Evolutionary conservation across 2,329 filamentous ascomycete genomes (phyloP).

Genomic region (Hysterium pulicare): DNA sequence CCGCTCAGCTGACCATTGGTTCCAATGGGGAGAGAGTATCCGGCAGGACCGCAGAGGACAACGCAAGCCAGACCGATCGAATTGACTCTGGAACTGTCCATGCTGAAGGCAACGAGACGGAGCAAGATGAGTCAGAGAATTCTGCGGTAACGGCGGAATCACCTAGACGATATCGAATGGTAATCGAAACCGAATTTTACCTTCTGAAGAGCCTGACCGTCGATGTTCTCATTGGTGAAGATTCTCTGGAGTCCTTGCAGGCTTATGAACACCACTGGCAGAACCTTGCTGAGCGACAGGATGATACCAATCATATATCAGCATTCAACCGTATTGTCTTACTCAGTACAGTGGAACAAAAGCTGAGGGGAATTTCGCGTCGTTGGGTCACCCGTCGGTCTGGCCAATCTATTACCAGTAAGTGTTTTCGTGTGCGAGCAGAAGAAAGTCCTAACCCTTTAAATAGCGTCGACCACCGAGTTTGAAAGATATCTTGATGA

Average conservation of each 20-base stretch:
- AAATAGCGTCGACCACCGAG: too few relatives aligned
- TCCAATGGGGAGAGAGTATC: not conserved
- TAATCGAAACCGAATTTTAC: not conserved
- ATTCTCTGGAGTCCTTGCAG: not conserved
- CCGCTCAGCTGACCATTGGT: not conserved
- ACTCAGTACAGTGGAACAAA: not conserved
- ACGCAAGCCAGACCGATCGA: too few relatives aligned
- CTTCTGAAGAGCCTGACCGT: not conserved
- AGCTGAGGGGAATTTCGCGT: too few relatives aligned
- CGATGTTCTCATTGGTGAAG: constrained; percentile 1
- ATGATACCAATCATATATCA: not conserved
- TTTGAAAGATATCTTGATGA: not conserved
- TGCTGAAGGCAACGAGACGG: too few relatives aligned
- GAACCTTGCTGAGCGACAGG: not conserved
- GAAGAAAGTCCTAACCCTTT: too few relatives aligned
- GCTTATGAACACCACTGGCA: not conserved
- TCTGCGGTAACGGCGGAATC: too few relatives aligned
- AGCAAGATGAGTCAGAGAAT: too few relatives aligned
- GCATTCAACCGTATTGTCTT: not conserved
- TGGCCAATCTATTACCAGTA: too few relatives aligned
- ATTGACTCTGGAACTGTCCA: too few relatives aligned
- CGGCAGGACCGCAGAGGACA: too few relatives aligned
- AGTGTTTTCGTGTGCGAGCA: too few relatives aligned
- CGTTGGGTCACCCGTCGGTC: too few relatives aligned
- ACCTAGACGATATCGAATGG: not conserved